These are phyloP conservation scores for Auricularia sp. DNA, from an alignment of 768 basidiomycete species.

Conservation along the genomic window DNA sequence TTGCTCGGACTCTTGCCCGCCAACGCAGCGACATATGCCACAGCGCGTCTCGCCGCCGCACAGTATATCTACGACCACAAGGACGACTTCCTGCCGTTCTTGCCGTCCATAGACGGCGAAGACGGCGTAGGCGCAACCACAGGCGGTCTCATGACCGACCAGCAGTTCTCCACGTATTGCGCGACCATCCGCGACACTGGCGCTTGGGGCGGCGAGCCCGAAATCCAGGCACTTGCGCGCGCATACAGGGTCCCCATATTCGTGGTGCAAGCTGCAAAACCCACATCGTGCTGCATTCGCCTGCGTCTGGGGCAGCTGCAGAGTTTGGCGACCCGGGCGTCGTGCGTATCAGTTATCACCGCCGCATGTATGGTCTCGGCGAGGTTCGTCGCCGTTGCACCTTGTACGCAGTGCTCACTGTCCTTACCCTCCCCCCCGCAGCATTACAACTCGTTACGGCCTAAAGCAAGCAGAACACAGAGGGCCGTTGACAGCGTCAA, in stretches of 20 bases:
- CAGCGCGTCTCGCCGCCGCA: conserved; percentile 60
- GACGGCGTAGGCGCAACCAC: conserved; percentile 54
- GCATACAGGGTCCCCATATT: conserved; percentile 79
- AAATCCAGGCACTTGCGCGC: conserved; percentile 81
- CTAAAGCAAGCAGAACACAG: conserved; percentile 21
- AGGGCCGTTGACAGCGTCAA: not conserved
- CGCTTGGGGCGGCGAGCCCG: conserved; percentile 97
- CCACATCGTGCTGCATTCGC: conserved; percentile 79
- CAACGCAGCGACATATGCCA: conserved; percentile 46
- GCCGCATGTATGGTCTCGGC: conserved; percentile 88
- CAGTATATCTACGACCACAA: conserved; percentile 72
- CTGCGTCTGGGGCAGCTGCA: conserved; percentile 26
- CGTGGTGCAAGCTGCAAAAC: conserved; percentile 75
- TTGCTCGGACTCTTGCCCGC: conserved; percentile 57
- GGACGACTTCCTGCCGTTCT: conserved; percentile 88
- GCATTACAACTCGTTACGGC: conserved; percentile 85
- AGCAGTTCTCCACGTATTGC: conserved; percentile 68
- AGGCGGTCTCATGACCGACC: conserved; percentile 59
- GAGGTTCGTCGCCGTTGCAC: conserved; percentile 51
- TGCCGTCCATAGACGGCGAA: conserved; percentile 63
- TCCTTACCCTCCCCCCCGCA: conserved; percentile 19
- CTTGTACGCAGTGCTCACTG: not conserved
- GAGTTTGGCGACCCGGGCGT: conserved; percentile 27
- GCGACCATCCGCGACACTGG: conserved; percentile 65
- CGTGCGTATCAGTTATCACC: conserved; percentile 81